Percentiles rank a stretch among this genome's conserved stretches.
phyloP scores from a whole-genome alignment of 441 rosid genomes.

The Adansonia gregorii region DNA sequence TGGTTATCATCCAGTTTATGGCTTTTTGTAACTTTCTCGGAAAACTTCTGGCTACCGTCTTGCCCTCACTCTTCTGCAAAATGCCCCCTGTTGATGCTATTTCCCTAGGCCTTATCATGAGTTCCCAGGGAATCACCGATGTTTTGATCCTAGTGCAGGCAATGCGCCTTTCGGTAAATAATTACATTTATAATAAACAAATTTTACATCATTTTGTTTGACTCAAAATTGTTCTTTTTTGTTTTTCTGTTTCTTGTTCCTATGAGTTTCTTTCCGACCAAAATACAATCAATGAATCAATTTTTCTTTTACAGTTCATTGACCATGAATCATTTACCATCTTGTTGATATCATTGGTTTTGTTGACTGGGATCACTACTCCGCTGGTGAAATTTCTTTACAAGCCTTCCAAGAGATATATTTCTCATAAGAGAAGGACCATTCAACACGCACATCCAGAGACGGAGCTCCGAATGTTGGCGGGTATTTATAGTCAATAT shows the following conservation, averaged over 20 bases:
- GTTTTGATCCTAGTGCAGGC: not conserved
- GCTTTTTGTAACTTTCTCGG: slow-evolving; percentile 21
- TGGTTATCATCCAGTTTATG: slow-evolving; percentile 26
- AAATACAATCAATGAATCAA: not conserved
- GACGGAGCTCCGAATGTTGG: slow-evolving; percentile 31
- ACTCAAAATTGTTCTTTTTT: too few species aligned
- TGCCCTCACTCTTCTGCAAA: slow-evolving; percentile 36
- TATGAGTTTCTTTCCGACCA: not conserved
- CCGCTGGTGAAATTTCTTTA: slow-evolving; percentile 31
- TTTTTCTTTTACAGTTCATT: not conserved
- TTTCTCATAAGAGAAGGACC: slow-evolving; percentile 40
- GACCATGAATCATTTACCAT: not conserved
- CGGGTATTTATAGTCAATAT: slow-evolving; percentile 37
- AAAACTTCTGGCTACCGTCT: slow-evolving; percentile 36
- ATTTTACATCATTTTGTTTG: not conserved
- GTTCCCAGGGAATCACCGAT: slow-evolving; percentile 51
- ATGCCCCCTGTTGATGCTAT: slow-evolving; percentile 45
- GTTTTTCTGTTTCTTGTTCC: too few species aligned
- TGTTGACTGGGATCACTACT: slow-evolving; percentile 27
- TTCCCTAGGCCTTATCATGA: slow-evolving; percentile 50
- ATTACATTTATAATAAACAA: too few species aligned
- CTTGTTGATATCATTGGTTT: not conserved
- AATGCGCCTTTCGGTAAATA: not conserved
- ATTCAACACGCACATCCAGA: slow-evolving; percentile 27
- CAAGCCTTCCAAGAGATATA: slow-evolving; percentile 36